Base-by-base conservation (phyloP, 306 rosid genomes). In the Spatholobus suberectus region DNA sequence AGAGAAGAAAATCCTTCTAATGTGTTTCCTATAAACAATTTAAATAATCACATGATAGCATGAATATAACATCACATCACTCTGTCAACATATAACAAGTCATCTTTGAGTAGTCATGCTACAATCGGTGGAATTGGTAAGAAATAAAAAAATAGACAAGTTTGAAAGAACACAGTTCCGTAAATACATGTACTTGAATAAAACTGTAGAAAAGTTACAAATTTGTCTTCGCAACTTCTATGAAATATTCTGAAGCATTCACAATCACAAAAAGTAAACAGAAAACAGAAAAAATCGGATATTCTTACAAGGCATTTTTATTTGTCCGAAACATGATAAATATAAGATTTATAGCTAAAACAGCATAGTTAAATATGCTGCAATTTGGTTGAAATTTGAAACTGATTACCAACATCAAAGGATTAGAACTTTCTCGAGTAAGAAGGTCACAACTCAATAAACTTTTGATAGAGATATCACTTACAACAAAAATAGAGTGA, bases 101-200 rank as follows among this genome's bases (percentile, higher is more conserved):
- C 68, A 38, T 63, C 68, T 44, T 63, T 47, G 27, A 61, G 66
- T 34, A 44, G 20, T 58, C 72, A 34, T 34, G 35, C 20, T 17
- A 81, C 84, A 59, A 71, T 41, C 12, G 12, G 14, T 44, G 52
- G 37, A 61, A 62, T 72, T 81, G 9, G 49, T 23, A 59, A 59
- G 35, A 58, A 5, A 43, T 34, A 24, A 43, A 5, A 57, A 80
- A 70, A 47, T 62, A 80, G 2, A 70, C n/a, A 43, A 54, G 43
- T 78, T n/a, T 38, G 35, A 55, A 55, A 55, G 12, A 72, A 41
- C 57, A 54, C 54, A 69, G 37, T n/a, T 75, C 18, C 62, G 27
- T 59, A 40, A 8, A 38, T 37, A 26, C 11, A 75, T 35, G 43
- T 11, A 32, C 24, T 47, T 11, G 54, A 66, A 47, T 18, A 76